Base-by-base conservation (phyloP, 805 yeast species). In the Ogataea paradorogensis region DNA sequence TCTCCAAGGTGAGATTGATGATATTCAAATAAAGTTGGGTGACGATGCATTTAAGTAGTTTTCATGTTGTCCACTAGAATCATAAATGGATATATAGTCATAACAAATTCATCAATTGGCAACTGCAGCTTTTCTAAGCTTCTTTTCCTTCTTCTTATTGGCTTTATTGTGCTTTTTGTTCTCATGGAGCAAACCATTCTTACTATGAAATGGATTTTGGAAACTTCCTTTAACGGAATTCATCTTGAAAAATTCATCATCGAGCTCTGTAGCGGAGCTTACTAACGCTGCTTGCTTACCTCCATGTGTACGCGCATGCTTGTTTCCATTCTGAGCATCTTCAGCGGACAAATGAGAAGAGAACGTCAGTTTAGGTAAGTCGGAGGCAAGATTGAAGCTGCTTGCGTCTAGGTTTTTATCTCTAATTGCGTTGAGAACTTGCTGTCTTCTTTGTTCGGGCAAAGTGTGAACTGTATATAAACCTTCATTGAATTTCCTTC, bases 171-270 rank as follows among this genome's bases (percentile, higher is more conserved):
- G 84, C 64, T 82, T 84, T 69, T 89, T 89, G 59, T 75, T 75
- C 58, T 83, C 87, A 57, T 78, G 80, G 69, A 78, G 79, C 30
- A 65, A 62, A 4, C 62, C 62, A 25, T 54, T 54, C 6, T 52
- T 56, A 51, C 71, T 71, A 58, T 91, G 96, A 73, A 87, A 88
- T 6, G 98, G 95, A 5, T 74, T 67, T 29, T 70, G 69, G 45
- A 82, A 56, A 38, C 73, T 76, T 3, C 95, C 95, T 46, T 71
- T 70, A 4, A 82, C 78, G 11, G 63, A 66, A 43, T 72, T 74
- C 80, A 82, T 76, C 40, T 75, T 71, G 71, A 91, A 91, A 57
- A 91, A 91, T 43, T 88, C 96, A 26, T 77, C 71, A 61, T 91
- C 97, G 49, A 91, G 69, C 52, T 87, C 93, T 29, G 78, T 86